Evolutionary conservation across 176 grass and related monocot genomes (phyloP), one percentile per base, ranked within the genome.

Genomic region (Neostapfia colusana): DNA sequence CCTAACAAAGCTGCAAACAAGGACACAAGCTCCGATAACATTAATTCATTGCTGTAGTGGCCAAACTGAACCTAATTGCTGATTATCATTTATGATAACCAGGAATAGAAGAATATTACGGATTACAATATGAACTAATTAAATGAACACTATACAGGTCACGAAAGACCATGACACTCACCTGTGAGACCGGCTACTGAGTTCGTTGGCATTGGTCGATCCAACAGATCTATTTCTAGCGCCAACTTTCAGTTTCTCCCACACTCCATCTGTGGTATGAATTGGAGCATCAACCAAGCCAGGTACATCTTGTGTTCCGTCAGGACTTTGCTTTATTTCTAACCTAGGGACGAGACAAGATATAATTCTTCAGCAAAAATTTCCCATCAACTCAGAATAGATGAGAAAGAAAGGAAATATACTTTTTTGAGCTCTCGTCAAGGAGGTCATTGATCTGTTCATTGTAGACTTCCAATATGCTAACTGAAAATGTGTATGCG

Each of bases 391-490:
- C 7, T 54, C 37, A 48, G 50, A 35, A 70, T 50, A 81, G 69
- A 65, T 36, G 36, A 76, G 7, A 41, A 60, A 70, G n/a, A 69
- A 77, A 44, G 8, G 17, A 73, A 51, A 49, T 55, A 17, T 86
- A 95, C 92, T 84, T 89, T 81, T 92, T 99, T 59, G 76, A 51
- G 62, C 53, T 87, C 26, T 87, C 89, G 45, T 88, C 73, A 39
- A 99, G 92, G 70, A 99, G 88, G 42, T 99, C 96, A 67, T 74
- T 86, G 15, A 99, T 95, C 83, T 80, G 95, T 78, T 99, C 96
- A 73, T 95, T 99, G n/a, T 99, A 95, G 16, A 99, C 92, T 81
- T 99, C 95, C 80, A 99, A 49, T 39, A 99, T 90, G 66, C 96
- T 99, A 39, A 99, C 89, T 13, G 81, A 86, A 60, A 99, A 95